Evolutionary conservation across 176 grass and related monocot genomes (phyloP).

Genomic region (Neostapfia colusana): DNA sequence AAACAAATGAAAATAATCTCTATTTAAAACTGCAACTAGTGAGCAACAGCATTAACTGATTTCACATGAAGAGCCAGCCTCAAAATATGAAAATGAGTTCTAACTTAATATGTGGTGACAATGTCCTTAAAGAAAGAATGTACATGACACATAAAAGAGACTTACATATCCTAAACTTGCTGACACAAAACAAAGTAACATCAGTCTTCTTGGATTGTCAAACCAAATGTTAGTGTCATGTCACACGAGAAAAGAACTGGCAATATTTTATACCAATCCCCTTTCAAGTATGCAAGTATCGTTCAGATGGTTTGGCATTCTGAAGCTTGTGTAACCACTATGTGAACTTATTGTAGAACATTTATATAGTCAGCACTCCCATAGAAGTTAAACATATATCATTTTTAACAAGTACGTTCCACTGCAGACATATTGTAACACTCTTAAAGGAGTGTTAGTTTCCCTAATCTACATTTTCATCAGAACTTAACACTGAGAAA

Average conservation of each 20-base stretch:
- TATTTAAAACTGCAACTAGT: not conserved
- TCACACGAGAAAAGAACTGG: not conserved
- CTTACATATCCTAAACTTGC: constrained; percentile 4
- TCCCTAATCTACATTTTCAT: not conserved
- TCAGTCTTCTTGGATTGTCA: not conserved
- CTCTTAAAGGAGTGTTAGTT: not conserved
- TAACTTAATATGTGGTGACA: not conserved
- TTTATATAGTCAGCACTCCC: not conserved
- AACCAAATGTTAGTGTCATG: not conserved
- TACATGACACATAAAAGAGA: not conserved
- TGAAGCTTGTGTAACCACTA: not conserved
- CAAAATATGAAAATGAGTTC: constrained; percentile 1
- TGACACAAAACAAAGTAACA: not conserved
- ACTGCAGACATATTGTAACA: not conserved
- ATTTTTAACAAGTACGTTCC: not conserved
- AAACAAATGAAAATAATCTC: not conserved
- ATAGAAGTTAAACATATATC: not conserved
- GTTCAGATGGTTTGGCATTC: not conserved
- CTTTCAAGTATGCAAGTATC: not conserved
- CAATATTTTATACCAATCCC: not conserved
- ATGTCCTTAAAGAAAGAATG: not conserved
- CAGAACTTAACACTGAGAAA: not conserved
- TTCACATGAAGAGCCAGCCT: constrained; percentile 9
- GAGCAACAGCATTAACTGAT: not conserved
- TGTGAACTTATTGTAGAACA: not conserved